Evolutionary conservation across 148 eudicot species (phyloP), one percentile per base, ranked within the genome.

Genomic region (Amaranthus cruentus): DNA sequence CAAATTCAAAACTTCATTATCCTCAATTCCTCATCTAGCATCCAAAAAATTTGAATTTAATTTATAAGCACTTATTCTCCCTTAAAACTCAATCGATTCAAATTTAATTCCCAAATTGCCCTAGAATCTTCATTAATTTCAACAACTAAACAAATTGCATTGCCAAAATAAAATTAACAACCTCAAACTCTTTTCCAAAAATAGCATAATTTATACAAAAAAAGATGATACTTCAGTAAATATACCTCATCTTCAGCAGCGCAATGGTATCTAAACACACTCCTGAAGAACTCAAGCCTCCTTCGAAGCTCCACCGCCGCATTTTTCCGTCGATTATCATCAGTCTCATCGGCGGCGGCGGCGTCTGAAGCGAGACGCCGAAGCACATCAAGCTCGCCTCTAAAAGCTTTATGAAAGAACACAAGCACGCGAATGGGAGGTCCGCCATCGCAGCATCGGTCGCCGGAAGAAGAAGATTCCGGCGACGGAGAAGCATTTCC

Each of bases 241-340:
- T 14, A 42, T 7, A 89, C 98, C 98, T 93, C 91, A 77, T 91
- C 92, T 77, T 93, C 95, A 14, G 95, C 97, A 67, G 87, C 84
- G 61, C 83, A 89, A 58, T 91, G 95, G 47, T 91, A 88, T 62
- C 80, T 77, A 72, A 83, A 89, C 18, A 91, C 97, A 73, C 82
- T 81, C 81, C 82, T 89, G 61, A 93, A 77, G 74, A 93, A 93
- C 79, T 91, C 88, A 56, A 93, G 83, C 81, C 90, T 78, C 73
- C 83, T 71, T 18, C 72, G 69, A 21, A 93, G 75, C 62, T 88
- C 87, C 51, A 13, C 76, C 58, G 88, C 78, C 59, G 80, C 74
- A 47, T 63, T 28, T 51, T 84, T 84, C 8, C 76, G 53, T 4
- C 79, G 76, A 6, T 48, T 15, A 14, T 8, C 71, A 12, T 53